A percentile compares a stretch with the other conserved stretches of the same genome.
Conservation (phyloP, 768 basidiomycete genomes). For the Mycena pura region DNA sequence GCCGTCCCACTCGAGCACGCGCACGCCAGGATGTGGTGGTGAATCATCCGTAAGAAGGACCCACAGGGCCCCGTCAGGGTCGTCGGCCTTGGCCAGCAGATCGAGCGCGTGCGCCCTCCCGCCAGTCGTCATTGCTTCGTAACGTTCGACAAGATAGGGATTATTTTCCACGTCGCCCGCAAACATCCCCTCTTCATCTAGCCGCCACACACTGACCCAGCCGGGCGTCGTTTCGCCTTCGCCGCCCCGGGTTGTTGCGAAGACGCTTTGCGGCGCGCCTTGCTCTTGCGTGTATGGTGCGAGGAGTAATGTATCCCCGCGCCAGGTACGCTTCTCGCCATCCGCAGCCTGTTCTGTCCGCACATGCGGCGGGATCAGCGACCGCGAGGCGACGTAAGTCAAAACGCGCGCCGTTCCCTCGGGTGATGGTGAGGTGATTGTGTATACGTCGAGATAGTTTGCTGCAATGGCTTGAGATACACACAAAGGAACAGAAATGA, state of each 20-base stretch:
- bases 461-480: constrained; percentile 34
- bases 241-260: constrained; percentile 56
- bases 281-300: constrained; percentile 41
- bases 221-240: constrained; percentile 39
- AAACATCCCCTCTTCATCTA: constrained; percentile 48
- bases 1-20: constrained; percentile 59
- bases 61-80: constrained; percentile 45
- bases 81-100: constrained; percentile 39
- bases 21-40: constrained; percentile 46
- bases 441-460: constrained; percentile 54
- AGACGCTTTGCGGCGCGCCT: constrained; percentile 47
- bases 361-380: constrained; percentile 32
- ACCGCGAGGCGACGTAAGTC: constrained; percentile 30
- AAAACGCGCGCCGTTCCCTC: constrained; percentile 16
- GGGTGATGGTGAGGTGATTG: constrained; percentile 37
- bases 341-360: not conserved
- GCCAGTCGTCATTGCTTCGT: constrained; percentile 54
- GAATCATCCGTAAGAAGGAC: constrained; percentile 57
- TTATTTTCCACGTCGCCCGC: constrained; percentile 21
- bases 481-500: not conserved
- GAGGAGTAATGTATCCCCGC: constrained; percentile 39
- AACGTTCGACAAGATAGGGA: constrained; percentile 39
- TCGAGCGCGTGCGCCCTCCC: constrained; percentile 62
- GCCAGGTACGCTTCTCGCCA: constrained; percentile 16
- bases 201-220: constrained; percentile 51